Evolutionary conservation across 1,139 yeast species (phyloP), one percentile per base, ranked within the genome.

Genomic region (Geotrichum macrosporum): DNA sequence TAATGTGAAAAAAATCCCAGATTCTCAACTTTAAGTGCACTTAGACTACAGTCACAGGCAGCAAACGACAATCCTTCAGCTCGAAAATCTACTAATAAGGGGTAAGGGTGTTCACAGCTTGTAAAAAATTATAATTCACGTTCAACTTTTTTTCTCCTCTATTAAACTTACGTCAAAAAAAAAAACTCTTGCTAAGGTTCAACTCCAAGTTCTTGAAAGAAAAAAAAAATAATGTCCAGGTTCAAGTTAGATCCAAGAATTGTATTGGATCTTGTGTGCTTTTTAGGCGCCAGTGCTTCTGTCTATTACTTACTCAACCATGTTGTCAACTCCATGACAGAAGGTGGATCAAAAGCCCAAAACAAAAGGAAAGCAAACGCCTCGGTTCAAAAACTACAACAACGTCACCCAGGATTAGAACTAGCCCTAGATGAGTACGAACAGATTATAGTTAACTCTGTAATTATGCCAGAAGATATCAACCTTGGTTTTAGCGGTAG

Each of bases 391-490:
- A 77, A 76, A 55, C 64, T 85, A 19, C 78, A 80, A 50, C 69
- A 66, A 20, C 60, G 71, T 12, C 78, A 82, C 55, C 94, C 95
- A 0, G 75, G 72, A 1, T 66, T 84, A 57, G 75, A 77, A 44
- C 61, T 81, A 5, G 76, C 74, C 12, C 70, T 88, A 44, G 81
- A 78, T 55, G 85, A 83, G 52, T 88, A 89, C 63, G 98, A 92
- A 61, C 79, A 78, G 55, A 72, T 79, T 18, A 76, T 92, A 6
- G 69, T 92, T 51, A 78, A 81, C 21, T 78, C 84, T n/a, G 84
- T 89, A 41, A 81, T 89, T 5, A 77, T 87, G 2, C 95, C 97
- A 0, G 81, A 79, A 2, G 97, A 89, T 54, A 84, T 92, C 40
- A 73, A 76, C 19, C 82, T 83, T 3, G 73, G 78, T 13, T 89